phyloP scores from a whole-genome alignment of 2,329 filamentous ascomycete species.

The Zelopaecilomyces penicillatus region DNA sequence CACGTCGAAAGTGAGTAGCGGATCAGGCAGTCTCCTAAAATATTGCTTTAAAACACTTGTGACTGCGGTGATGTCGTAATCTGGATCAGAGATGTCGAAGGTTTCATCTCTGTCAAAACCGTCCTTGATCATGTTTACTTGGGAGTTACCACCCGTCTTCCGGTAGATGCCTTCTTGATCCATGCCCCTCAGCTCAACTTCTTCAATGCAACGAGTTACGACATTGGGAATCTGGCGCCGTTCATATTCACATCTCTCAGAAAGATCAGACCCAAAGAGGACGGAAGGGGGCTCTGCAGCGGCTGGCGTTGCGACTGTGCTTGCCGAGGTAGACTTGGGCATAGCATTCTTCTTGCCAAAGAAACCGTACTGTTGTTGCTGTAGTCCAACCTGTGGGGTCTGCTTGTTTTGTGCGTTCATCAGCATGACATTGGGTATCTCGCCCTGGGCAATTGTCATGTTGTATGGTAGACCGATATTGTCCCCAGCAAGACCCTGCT shows the following conservation, averaged over 20 bases:
- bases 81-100: constrained; percentile 87
- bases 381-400: constrained; percentile 13
- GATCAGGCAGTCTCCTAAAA: constrained; percentile 84
- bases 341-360: constrained; percentile 52
- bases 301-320: constrained; percentile 32
- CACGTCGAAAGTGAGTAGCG: constrained; percentile 83
- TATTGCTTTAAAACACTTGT: constrained; percentile 96
- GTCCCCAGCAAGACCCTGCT: constrained; percentile 47
- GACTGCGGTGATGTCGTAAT: constrained; percentile 90
- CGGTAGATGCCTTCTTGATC: constrained; percentile 96
- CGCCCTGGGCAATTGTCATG: constrained; percentile 51
- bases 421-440: constrained; percentile 31
- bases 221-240: constrained; percentile 83
- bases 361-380: constrained; percentile 60
- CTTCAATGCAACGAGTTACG: constrained; percentile 88
- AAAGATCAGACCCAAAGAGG: constrained; percentile 84
- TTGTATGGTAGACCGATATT: constrained; percentile 64
- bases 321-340: constrained; percentile 38
- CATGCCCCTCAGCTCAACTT: constrained; percentile 94
- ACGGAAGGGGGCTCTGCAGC: constrained; percentile 46
- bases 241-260: constrained; percentile 79
- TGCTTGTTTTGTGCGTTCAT: constrained; percentile 23
- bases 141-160: constrained; percentile 88
- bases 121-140: constrained; percentile 82
- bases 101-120: constrained; percentile 83